Percentiles rank a stretch among this genome's conserved stretches.
phyloP scores from a whole-genome alignment of 2,329 filamentous ascomycete genomes.

The Cladobotryum protrusum region DNA sequence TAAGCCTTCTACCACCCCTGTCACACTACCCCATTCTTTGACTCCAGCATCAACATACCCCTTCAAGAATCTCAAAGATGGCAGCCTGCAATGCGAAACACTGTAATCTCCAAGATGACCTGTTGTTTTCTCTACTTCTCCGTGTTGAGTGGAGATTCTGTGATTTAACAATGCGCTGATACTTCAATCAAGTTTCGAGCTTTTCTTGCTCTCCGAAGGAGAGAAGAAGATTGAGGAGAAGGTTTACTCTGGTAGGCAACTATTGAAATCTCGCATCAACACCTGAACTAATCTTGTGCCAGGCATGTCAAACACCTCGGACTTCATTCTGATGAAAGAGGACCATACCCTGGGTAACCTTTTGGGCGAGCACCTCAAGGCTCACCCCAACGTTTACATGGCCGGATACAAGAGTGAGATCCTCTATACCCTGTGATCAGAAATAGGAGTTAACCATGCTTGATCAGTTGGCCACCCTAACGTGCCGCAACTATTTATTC shows the following conservation, averaged over 20 bases:
- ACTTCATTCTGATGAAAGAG: slow-evolving; percentile 94
- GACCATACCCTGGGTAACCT: slow-evolving; percentile 95
- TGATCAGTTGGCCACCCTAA: slow-evolving; percentile 50
- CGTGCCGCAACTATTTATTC: slow-evolving; percentile 58
- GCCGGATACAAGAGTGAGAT: slow-evolving; percentile 78
- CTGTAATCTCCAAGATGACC: slow-evolving; percentile 31
- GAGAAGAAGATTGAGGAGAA: slow-evolving; percentile 93
- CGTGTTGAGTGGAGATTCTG: not conserved
- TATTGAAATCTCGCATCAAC: not conserved
- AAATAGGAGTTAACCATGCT: slow-evolving; percentile 13
- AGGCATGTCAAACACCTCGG: slow-evolving; percentile 87
- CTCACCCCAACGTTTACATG: slow-evolving; percentile 78
- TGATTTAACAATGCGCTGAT: slow-evolving; percentile 16
- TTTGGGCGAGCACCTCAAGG: slow-evolving; percentile 76
- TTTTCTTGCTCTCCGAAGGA: slow-evolving; percentile 78
- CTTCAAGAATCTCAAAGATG: slow-evolving; percentile 18
- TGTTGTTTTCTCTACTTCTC: slow-evolving; percentile 24
- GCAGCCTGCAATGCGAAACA: slow-evolving; percentile 34
- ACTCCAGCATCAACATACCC: too few species aligned
- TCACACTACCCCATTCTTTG: too few species aligned
- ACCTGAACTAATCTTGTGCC: slow-evolving; percentile 2
- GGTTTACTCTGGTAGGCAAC: slow-evolving; percentile 75
- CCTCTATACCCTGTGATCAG: slow-evolving; percentile 24
- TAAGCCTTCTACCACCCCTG: too few species aligned
- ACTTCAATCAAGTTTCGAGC: slow-evolving; percentile 65